Conservation (phyloP, 192 early-diverging fungal species). For the Anaeromyces robustus region DNA sequence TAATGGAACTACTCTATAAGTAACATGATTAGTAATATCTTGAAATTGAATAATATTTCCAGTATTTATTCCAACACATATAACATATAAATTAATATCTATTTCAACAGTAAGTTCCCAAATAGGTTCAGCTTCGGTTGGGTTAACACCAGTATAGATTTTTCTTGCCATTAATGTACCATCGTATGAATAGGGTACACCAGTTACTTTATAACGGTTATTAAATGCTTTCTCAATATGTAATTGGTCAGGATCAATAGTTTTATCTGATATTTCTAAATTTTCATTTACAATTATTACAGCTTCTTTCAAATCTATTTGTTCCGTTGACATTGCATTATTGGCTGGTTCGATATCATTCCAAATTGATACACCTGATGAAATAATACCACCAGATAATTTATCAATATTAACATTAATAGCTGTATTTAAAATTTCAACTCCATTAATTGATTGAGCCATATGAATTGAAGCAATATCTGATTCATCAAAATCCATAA, state of each 20-base stretch:
- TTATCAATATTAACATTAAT: neutral
- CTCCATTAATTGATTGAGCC: neutral
- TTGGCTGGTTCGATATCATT: neutral
- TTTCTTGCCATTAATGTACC: neutral
- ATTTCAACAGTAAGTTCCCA: neutral
- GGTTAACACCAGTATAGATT: neutral
- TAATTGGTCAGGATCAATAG: neutral
- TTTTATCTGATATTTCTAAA: neutral
- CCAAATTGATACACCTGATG: neutral
- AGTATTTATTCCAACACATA: neutral
- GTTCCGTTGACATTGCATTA: neutral
- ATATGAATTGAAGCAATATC: neutral
- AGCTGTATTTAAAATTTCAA: neutral
- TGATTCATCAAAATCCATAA: neutral
- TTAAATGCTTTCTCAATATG: neutral
- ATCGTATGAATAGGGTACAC: neutral
- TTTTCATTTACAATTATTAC: neutral
- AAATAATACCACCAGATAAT: neutral
- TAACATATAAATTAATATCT: neutral
- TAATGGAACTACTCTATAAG: neutral
- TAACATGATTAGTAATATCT: neutral
- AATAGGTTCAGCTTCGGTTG: neutral
- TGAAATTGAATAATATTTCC: neutral
- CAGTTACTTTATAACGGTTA: neutral
- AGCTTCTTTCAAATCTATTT: neutral